Evolutionary conservation across 345 rosid species (phyloP), one percentile per base, ranked within the genome.

Genomic region (Fremontodendron californicum): DNA sequence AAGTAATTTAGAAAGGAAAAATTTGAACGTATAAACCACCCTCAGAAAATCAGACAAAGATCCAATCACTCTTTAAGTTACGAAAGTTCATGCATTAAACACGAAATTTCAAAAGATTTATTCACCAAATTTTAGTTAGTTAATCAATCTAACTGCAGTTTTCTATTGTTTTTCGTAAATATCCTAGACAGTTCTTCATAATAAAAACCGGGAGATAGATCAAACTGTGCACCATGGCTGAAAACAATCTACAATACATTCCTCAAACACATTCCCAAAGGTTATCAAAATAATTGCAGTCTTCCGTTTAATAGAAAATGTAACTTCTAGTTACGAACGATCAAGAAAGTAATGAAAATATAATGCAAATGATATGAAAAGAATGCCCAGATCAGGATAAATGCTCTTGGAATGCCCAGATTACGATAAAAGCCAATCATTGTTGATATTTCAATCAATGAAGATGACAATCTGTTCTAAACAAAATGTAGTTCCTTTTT

Each of bases 11-110:
- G 23, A 55, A 10, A 42, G 58, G 37, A 25, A 9, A 52, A 48
- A 29, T 21, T 70, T 70, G 35, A 27, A 58, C 1, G 0, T 27
- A 5, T 29, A 60, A 12, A 29, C 19, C 18, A 60, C 35, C 39
- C 39, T 62, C 42, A n/a, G n/a, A n/a, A 71, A 43, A 68, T 68
- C 66, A 45, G 18, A 40, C 42, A 58, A 25, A 60, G 65, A 73
- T 6, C 52, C 31, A 25, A 73, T 40, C 27, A 40, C 45, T 15
- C 25, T n/a, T 23, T 16, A 37, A 73, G 21, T n/a, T 18, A 42
- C 19, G 42, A 60, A 61, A 75, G 33, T 37, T 13, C 35, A 10
- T 3, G 37, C 43, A 19, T 3, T 11, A 29, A 71, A 71, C 57
- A 27, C 11, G 13, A 46, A 31, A 4, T 51, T 19, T 25, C 60